Conservation (phyloP, 495 filamentous ascomycete species). For the Annulohypoxylon bovei region DNA sequence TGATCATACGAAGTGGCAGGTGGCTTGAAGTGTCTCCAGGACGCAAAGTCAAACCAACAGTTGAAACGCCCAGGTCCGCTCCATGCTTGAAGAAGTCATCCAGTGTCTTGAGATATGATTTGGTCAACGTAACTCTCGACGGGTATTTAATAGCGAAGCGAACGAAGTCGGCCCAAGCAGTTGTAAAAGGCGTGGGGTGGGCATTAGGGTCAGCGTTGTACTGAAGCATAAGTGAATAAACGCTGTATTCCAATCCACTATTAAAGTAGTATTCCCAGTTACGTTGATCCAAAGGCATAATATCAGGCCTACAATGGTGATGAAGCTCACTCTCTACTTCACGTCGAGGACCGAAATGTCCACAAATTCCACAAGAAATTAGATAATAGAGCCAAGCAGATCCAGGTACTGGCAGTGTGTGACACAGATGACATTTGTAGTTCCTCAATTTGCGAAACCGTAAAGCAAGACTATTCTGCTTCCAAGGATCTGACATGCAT, state of each 20-base stretch:
- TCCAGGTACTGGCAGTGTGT: background rate
- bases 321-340: background rate
- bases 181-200: background rate
- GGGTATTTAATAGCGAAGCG: background rate
- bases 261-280: background rate
- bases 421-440: background rate
- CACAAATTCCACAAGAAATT: background rate
- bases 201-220: background rate
- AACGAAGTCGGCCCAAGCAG: background rate
- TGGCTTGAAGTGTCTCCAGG: background rate
- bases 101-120: background rate
- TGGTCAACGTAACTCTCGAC: background rate
- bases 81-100: constrained; percentile 1
- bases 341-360: background rate
- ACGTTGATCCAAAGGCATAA: too few relatives aligned
- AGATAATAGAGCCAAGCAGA: background rate
- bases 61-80: background rate
- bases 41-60: background rate
- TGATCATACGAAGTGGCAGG: background rate
- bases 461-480: background rate
- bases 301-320: background rate
- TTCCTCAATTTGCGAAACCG: background rate
- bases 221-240: background rate
- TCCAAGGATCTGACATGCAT: too few relatives aligned
- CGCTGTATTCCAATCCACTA: background rate